These are phyloP conservation scores for Rhodosporidiobolus odoratus DNA, from an alignment of 768 basidiomycete species.

Conservation along the genomic window DNA sequence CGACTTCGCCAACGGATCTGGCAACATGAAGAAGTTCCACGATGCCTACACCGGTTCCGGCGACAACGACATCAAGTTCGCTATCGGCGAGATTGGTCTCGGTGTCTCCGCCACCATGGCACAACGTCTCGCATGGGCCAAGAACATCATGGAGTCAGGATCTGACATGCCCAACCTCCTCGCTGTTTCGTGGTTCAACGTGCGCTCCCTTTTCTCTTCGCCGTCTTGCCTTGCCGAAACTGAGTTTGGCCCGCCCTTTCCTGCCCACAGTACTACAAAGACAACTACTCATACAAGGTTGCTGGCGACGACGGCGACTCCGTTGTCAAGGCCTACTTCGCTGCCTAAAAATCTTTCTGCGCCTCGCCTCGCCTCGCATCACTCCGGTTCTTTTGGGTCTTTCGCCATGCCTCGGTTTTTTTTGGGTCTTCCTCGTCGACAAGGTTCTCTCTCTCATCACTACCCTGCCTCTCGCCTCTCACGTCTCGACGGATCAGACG, in stretches of 20 bases:
- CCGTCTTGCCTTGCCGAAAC: background rate
- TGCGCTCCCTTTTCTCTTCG: background rate
- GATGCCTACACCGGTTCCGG: slow-evolving; percentile 39
- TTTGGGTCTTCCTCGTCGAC: background rate
- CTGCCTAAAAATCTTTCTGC: background rate
- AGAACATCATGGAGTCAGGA: slow-evolving; percentile 29
- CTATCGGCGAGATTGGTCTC: slow-evolving; percentile 43
- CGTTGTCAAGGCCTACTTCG: slow-evolving; percentile 29
- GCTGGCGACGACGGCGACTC: slow-evolving; percentile 27
- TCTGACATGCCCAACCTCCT: slow-evolving; percentile 31
- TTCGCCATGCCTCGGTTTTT: too few relatives aligned
- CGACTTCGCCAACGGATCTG: slow-evolving; percentile 24
- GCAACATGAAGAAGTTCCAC: slow-evolving; percentile 40
- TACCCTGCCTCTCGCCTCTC: background rate
- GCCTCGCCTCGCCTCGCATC: background rate
- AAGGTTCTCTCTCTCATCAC: background rate
- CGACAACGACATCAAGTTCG: slow-evolving; percentile 34
- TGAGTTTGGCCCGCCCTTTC: background rate
- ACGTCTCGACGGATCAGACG: background rate
- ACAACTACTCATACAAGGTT: slow-evolving; percentile 34
- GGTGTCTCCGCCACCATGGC: slow-evolving; percentile 15
- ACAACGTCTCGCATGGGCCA: slow-evolving; percentile 28
- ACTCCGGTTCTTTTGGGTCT: background rate
- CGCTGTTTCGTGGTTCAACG: slow-evolving; percentile 40
- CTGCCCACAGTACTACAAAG: slow-evolving; percentile 18